These are phyloP conservation scores for Acer negundo DNA, from an alignment of 345 rosid species.

Conservation along the genomic window DNA sequence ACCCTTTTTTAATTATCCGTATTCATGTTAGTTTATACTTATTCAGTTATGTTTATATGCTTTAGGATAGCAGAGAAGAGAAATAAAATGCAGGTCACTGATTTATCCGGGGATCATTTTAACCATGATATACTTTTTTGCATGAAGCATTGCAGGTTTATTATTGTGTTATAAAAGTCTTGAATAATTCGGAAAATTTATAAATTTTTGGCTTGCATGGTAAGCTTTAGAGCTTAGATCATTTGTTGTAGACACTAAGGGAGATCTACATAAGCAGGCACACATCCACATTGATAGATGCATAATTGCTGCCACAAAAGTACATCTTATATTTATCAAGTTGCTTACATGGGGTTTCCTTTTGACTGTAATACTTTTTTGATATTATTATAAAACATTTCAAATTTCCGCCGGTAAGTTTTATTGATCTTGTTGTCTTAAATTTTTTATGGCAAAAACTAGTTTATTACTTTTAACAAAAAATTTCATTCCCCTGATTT, in stretches of 20 bases:
- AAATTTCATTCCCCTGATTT: conserved; percentile 26
- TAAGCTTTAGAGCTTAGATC: not conserved
- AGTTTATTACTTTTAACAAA: conserved; percentile 10
- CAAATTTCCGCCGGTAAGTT: not conserved
- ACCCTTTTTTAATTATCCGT: not conserved
- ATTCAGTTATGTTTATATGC: not conserved
- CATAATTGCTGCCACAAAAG: not conserved
- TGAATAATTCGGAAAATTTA: not conserved
- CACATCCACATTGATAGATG: conserved; percentile 7
- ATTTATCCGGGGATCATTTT: not conserved
- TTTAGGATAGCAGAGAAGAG: not conserved
- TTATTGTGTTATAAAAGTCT: not conserved
- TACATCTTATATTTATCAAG: not conserved
- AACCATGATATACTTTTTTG: not conserved
- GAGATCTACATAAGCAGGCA: not conserved
- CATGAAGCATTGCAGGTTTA: not conserved
- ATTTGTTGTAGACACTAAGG: not conserved
- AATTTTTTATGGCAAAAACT: not conserved
- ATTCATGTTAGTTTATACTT: not conserved
- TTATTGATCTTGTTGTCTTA: conserved; percentile 10
- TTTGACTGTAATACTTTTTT: not conserved
- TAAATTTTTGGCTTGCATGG: not conserved
- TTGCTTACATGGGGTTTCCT: not conserved
- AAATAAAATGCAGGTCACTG: not conserved
- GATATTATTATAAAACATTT: not conserved